These are phyloP conservation scores for Sporothrix pallida DNA, from an alignment of 2,329 filamentous ascomycete genomes.

Conservation along the genomic window DNA sequence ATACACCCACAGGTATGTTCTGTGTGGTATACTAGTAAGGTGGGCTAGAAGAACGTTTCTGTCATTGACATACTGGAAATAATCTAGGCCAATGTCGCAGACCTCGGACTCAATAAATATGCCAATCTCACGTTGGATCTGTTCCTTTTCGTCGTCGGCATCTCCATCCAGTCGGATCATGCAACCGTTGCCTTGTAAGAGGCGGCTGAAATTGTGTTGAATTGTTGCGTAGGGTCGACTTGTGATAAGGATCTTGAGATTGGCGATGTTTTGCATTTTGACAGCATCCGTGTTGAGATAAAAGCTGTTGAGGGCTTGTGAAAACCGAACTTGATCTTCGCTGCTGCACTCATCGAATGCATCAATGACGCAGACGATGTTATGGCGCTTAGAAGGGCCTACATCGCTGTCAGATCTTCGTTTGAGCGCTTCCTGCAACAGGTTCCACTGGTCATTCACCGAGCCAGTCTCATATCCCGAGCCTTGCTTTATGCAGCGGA, in stretches of 20 bases:
- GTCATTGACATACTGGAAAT: too few species aligned
- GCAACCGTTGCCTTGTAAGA: slow-evolving; percentile 32
- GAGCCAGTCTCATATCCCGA: not conserved
- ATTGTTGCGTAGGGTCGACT: slow-evolving; percentile 47
- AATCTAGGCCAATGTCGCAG: too few species aligned
- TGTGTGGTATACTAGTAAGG: slow-evolving; percentile 39
- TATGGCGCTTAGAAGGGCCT: not conserved
- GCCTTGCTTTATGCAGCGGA: not conserved
- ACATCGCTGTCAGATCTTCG: not conserved
- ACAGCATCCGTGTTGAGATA: slow-evolving; percentile 31
- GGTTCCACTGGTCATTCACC: not conserved
- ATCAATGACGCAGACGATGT: slow-evolving; percentile 45
- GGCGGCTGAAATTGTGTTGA: slow-evolving; percentile 40
- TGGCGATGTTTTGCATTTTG: not conserved
- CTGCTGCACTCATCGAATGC: slow-evolving; percentile 45
- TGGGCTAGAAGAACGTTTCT: slow-evolving; percentile 35
- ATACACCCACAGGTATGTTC: slow-evolving; percentile 49
- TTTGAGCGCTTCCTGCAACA: not conserved
- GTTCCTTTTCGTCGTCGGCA: slow-evolving; percentile 37
- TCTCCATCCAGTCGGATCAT: slow-evolving; percentile 45
- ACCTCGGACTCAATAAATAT: slow-evolving; percentile 29
- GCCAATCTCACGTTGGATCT: slow-evolving; percentile 30
- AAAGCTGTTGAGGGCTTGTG: not conserved
- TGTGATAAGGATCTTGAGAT: slow-evolving; percentile 42
- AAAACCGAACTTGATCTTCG: not conserved